These are phyloP conservation scores for Hydrangea macrophylla DNA, from an alignment of 148 eudicot species.

Conservation along the genomic window DNA sequence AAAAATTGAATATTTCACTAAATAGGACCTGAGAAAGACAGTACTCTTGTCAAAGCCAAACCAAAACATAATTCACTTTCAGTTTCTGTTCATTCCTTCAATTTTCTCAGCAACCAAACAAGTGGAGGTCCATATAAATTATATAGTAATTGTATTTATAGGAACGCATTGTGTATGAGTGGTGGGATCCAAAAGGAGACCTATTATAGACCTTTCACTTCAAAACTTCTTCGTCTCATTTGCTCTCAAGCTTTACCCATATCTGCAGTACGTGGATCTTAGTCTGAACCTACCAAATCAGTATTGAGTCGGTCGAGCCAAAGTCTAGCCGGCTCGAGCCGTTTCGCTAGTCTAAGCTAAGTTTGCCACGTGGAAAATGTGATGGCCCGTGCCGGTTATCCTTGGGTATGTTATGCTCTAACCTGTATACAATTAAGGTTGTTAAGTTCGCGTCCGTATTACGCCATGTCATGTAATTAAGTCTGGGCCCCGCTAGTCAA, in stretches of 20 bases:
- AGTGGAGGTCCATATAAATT: no score
- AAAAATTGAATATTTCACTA: no score
- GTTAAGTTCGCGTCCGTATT: background rate
- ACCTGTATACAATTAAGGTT: background rate
- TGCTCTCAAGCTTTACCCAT: no score
- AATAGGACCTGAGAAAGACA: no score
- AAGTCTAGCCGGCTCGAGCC: background rate
- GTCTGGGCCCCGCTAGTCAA: no score
- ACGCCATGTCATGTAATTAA: conserved; percentile 7
- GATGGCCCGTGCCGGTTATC: background rate
- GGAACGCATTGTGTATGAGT: background rate
- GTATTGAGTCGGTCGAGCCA: background rate
- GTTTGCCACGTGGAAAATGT: background rate
- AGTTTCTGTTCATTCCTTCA: background rate
- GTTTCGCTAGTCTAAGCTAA: background rate
- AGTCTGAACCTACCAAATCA: background rate
- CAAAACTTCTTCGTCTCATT: no score
- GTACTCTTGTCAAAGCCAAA: no score
- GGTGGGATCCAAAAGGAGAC: conserved; percentile 1
- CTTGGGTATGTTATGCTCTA: background rate
- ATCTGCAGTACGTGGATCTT: background rate
- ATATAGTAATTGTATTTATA: background rate
- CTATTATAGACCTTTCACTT: no score
- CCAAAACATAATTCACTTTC: no score
- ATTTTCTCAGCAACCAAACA: conserved; percentile 10